These are phyloP conservation scores for Septoria linicola DNA, from an alignment of 2,329 filamentous ascomycete species.

Conservation along the genomic window DNA sequence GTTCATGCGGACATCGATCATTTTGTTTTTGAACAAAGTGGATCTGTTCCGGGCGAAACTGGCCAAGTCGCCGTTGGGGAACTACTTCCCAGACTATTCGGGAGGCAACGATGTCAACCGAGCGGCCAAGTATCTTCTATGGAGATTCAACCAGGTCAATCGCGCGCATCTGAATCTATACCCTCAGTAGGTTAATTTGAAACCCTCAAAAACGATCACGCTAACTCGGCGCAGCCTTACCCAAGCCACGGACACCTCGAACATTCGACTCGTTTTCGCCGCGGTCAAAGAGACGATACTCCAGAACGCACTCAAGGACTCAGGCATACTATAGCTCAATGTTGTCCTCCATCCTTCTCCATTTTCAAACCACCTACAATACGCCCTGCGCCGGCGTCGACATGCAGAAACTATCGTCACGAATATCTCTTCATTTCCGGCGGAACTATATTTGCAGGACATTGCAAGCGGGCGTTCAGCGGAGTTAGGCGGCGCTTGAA, in stretches of 20 bases:
- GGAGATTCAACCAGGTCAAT: slow-evolving; percentile 99
- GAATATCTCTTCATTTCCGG: slow-evolving; percentile 16
- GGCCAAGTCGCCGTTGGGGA: slow-evolving; percentile 79
- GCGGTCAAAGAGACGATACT: slow-evolving; percentile 98
- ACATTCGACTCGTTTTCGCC: slow-evolving; percentile 95
- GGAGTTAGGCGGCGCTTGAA: slow-evolving; percentile 17
- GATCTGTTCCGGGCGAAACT: slow-evolving; percentile 97
- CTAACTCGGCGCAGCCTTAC: slow-evolving; percentile 65
- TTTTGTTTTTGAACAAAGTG: slow-evolving; percentile 97
- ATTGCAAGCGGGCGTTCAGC: slow-evolving; percentile 26
- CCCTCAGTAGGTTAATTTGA: slow-evolving; percentile 72
- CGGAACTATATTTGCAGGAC: slow-evolving; percentile 19
- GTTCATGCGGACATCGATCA: slow-evolving; percentile 99
- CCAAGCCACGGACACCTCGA: slow-evolving; percentile 97
- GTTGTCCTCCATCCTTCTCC: background rate
- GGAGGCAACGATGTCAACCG: slow-evolving; percentile 97
- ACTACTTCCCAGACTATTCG: slow-evolving; percentile 97
- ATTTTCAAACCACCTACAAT: slow-evolving; percentile 22
- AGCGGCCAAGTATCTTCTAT: slow-evolving; percentile 94
- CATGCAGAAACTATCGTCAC: slow-evolving; percentile 10
- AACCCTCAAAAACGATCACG: background rate
- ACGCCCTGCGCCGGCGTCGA: slow-evolving; percentile 11
- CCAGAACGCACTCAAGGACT: slow-evolving; percentile 97
- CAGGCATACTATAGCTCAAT: slow-evolving; percentile 70
- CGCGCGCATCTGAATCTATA: slow-evolving; percentile 93